Evolutionary conservation across 495 filamentous ascomycete species (phyloP), one percentile per base, ranked within the genome.

Genomic region (Neurospora sp.): DNA sequence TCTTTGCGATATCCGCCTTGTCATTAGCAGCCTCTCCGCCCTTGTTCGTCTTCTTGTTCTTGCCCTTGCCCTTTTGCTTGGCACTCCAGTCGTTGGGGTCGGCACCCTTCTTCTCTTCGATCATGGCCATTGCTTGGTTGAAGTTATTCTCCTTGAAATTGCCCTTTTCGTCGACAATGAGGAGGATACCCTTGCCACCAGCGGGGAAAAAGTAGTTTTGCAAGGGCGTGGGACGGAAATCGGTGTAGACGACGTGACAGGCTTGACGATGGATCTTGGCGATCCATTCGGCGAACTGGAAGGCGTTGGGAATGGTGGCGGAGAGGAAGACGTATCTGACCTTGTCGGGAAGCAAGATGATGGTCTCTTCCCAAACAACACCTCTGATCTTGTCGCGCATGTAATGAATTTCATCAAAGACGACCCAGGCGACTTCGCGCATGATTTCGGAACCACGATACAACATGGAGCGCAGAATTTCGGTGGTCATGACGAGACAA

Each of bases 201-300:
- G 92, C 91, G 4, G 96, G 96, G 83, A 97, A 97, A 85, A 98
- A 94, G 82, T 99, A 99, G 79, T 97, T 94, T 79, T 99, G 96
- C 69, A 99, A 82, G 4, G 96, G 96, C 0, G 96, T 98, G 40
- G 96, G 96, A 77, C 96, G 88, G 85, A 97, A 99, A 82, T 99
- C 94, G 46, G 96, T 99, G 80, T 99, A 99, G 31, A 99, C 96
- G 74, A 99, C 95, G 82, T 99, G 96, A 77, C 96, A 98, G 18
- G 96, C 94, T 79, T 99, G 96, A 70, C 91, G 90, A 82, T 99
- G 96, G 74, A 94, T 98, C 82, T 98, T 97, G 72, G 92, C 92
- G 74, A 98, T 94, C 96, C 96, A 99, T 81, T 99, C 94, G 77
- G 96, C 96, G 78, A 99, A 99, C 79, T 99, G 96, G 91, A 98